phyloP scores from a whole-genome alignment of 805 yeast genomes.

The Komagataella kurtzmanii region DNA sequence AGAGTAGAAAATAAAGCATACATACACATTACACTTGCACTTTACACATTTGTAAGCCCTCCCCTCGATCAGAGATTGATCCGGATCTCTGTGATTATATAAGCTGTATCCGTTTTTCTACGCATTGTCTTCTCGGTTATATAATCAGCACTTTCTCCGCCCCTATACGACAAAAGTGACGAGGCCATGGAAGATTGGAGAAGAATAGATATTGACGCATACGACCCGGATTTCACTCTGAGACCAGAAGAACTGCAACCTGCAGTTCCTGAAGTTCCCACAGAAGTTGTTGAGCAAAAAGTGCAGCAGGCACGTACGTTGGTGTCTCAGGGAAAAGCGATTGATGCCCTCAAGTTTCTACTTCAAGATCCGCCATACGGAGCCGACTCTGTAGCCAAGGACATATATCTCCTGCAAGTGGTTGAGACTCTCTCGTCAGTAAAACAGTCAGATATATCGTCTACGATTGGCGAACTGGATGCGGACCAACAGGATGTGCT shows the following conservation, averaged over 20 bases:
- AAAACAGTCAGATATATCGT: slow-evolving; percentile 52
- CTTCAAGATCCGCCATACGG: slow-evolving; percentile 77
- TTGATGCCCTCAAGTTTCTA: slow-evolving; percentile 49
- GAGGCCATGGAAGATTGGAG: slow-evolving; percentile 68
- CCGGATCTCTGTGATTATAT: not conserved
- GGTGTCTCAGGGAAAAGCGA: slow-evolving; percentile 60
- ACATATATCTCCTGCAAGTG: slow-evolving; percentile 37
- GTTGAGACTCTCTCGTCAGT: slow-evolving; percentile 60
- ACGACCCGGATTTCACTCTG: slow-evolving; percentile 69
- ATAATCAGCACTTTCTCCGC: not conserved
- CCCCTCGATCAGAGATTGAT: not conserved
- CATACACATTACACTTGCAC: not conserved
- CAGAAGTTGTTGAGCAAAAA: slow-evolving; percentile 39
- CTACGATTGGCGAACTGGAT: slow-evolving; percentile 43
- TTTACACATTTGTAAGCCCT: not conserved
- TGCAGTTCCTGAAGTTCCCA: slow-evolving; percentile 32
- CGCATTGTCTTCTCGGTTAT: not conserved
- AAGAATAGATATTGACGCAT: slow-evolving; percentile 86
- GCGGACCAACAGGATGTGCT: slow-evolving; percentile 62
- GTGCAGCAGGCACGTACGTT: slow-evolving; percentile 46
- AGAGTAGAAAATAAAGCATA: not conserved
- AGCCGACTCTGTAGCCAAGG: slow-evolving; percentile 45
- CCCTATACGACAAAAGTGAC: not conserved
- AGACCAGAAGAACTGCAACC: slow-evolving; percentile 52
- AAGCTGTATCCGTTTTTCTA: not conserved